These are phyloP conservation scores for Ciborinia camelliae DNA, from an alignment of 2,329 filamentous ascomycete species.

Conservation along the genomic window DNA sequence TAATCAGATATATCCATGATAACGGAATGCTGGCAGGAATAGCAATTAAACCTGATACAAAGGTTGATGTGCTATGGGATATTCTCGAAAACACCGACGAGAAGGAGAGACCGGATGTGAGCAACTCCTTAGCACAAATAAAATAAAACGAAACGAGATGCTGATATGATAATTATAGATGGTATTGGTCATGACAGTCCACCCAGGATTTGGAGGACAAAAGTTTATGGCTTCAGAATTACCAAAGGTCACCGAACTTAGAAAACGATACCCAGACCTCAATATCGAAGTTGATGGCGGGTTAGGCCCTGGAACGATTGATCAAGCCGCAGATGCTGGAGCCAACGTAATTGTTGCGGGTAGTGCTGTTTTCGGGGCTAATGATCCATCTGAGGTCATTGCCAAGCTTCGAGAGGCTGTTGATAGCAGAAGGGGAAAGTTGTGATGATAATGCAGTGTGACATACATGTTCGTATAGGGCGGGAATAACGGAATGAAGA, in stretches of 20 bases:
- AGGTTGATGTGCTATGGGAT: slow-evolving; percentile 88
- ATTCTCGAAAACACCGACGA: slow-evolving; percentile 71
- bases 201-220: slow-evolving; percentile 95
- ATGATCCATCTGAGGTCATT: slow-evolving; percentile 86
- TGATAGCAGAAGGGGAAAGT: slow-evolving; percentile 50
- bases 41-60: slow-evolving; percentile 89
- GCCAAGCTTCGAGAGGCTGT: slow-evolving; percentile 75
- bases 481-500: not conserved
- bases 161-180: slow-evolving; percentile 57
- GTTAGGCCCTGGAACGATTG: slow-evolving; percentile 81
- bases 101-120: slow-evolving; percentile 82
- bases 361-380: slow-evolving; percentile 89
- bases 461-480: not conserved
- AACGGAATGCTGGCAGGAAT: slow-evolving; percentile 87
- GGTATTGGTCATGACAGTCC: slow-evolving; percentile 97
- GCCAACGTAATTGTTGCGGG: slow-evolving; percentile 98
- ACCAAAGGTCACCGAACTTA: slow-evolving; percentile 84
- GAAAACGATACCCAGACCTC: slow-evolving; percentile 80
- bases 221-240: slow-evolving; percentile 98
- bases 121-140: slow-evolving; percentile 39
- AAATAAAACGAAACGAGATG: not conserved
- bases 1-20: slow-evolving; percentile 88
- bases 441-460: slow-evolving; percentile 19
- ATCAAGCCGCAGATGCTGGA: slow-evolving; percentile 89
- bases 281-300: slow-evolving; percentile 98